A percentile compares a stretch with the other conserved stretches of the same genome.
Conservation (phyloP, 352 stramenopile genomes). For the Phytophthora capsici region DNA sequence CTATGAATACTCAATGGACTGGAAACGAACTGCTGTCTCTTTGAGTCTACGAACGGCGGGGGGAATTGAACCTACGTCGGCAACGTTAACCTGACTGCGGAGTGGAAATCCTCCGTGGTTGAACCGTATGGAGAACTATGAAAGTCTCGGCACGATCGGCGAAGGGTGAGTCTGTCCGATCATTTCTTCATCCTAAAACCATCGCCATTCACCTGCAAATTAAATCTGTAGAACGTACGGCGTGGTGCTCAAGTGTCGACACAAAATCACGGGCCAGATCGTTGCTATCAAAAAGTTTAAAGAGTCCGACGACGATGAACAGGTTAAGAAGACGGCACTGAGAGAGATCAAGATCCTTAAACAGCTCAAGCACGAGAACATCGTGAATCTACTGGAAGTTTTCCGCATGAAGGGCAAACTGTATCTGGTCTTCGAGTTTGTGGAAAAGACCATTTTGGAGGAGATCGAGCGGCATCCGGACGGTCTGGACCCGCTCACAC, state of each 20-base stretch:
- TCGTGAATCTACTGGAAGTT: conserved; percentile 87
- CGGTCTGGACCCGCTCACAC: conserved; percentile 63
- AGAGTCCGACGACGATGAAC: conserved; percentile 89
- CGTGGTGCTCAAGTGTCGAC: conserved; percentile 87
- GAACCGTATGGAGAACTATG: conserved; percentile 85
- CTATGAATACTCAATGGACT: conserved; percentile 36
- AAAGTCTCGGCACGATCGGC: conserved; percentile 86
- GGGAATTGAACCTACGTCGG: conserved; percentile 6
- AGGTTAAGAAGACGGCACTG: conserved; percentile 89
- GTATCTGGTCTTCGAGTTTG: conserved; percentile 90
- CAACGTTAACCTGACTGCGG: conserved; percentile 8
- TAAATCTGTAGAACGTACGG: conserved; percentile 71
- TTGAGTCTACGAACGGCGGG: conserved; percentile 25
- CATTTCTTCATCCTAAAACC: not conserved
- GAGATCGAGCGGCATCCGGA: conserved; percentile 90
- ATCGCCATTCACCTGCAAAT: no score
- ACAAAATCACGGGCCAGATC: conserved; percentile 84
- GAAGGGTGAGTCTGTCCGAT: conserved; percentile 64
- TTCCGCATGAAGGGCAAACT: conserved; percentile 88
- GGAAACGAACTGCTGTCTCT: conserved; percentile 39
- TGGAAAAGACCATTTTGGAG: conserved; percentile 90
- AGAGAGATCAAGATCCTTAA: conserved; percentile 89
- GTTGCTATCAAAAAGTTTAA: conserved; percentile 95
- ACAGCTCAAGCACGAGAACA: conserved; percentile 88
- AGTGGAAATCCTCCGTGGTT: conserved; percentile 4